These are phyloP conservation scores for Ceratobasidium sp. DNA, from an alignment of 1,284 basidiomycete species.

Conservation along the genomic window DNA sequence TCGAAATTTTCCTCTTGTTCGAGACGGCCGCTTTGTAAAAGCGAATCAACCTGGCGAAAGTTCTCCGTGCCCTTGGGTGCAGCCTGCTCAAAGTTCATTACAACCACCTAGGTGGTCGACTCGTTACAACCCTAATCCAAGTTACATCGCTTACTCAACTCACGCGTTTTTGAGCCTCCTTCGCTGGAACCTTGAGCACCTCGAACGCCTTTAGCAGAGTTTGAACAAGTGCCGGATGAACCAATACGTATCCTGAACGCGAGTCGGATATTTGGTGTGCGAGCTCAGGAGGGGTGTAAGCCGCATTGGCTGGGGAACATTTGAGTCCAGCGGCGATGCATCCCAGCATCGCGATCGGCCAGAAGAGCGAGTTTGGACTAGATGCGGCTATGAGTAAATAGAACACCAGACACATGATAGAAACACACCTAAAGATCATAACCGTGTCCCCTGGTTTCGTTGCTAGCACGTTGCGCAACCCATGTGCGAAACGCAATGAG, in stretches of 20 bases:
- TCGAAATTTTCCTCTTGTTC: slow-evolving; percentile 60
- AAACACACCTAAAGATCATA: slow-evolving; percentile 58
- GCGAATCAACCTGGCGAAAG: slow-evolving; percentile 52
- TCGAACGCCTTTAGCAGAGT: slow-evolving; percentile 57
- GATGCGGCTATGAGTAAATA: background rate
- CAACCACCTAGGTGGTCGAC: background rate
- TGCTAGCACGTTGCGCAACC: slow-evolving; percentile 53
- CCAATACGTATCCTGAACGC: slow-evolving; percentile 61
- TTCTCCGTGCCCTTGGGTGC: slow-evolving; percentile 29
- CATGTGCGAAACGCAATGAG: slow-evolving; percentile 64
- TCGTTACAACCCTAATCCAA: no score
- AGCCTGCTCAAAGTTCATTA: slow-evolving; percentile 33
- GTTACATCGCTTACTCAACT: slow-evolving; percentile 50
- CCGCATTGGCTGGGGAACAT: slow-evolving; percentile 58
- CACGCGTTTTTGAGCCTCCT: slow-evolving; percentile 56
- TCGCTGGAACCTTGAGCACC: slow-evolving; percentile 51
- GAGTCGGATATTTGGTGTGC: slow-evolving; percentile 63
- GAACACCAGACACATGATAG: background rate
- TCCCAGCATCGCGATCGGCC: slow-evolving; percentile 68
- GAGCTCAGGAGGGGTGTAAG: slow-evolving; percentile 57
- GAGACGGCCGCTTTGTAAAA: slow-evolving; percentile 57
- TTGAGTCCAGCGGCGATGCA: slow-evolving; percentile 61
- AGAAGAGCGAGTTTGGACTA: slow-evolving; percentile 64
- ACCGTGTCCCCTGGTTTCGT: slow-evolving; percentile 48
- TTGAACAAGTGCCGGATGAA: slow-evolving; percentile 59